Conservation (phyloP, 148 eudicot species). For the Chenopodium formosanum region DNA sequence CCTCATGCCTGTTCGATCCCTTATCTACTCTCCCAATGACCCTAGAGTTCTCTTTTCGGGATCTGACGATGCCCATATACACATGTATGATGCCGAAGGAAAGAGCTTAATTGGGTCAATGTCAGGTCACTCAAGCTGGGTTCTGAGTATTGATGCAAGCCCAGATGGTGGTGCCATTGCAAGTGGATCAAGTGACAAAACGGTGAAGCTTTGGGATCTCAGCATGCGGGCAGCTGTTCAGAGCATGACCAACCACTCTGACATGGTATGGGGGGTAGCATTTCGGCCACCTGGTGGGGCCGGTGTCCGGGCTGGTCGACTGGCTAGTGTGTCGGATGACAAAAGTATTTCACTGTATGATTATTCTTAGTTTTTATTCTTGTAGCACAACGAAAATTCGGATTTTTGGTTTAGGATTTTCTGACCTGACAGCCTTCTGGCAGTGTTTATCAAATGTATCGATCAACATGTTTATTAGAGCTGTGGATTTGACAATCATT, state of each 20-base stretch:
- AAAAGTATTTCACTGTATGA: slow-evolving; percentile 78
- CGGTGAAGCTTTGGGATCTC: slow-evolving; percentile 90
- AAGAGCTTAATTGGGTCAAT: slow-evolving; percentile 68
- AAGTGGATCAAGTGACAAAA: slow-evolving; percentile 86
- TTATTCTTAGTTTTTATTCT: slow-evolving; percentile 42
- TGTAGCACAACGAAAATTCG: neutral
- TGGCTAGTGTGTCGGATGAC: slow-evolving; percentile 91
- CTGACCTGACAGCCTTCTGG: slow-evolving; percentile 2
- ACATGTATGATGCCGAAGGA: slow-evolving; percentile 83
- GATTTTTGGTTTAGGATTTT: slow-evolving; percentile 12
- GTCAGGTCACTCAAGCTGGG: slow-evolving; percentile 95
- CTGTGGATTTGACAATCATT: slow-evolving; percentile 5
- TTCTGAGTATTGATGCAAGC: slow-evolving; percentile 75
- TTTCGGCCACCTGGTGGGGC: slow-evolving; percentile 64
- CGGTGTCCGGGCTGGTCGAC: slow-evolving; percentile 60
- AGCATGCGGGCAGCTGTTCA: slow-evolving; percentile 82
- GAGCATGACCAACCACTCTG: slow-evolving; percentile 71
- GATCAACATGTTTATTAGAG: neutral
- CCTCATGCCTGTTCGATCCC: slow-evolving; percentile 82
- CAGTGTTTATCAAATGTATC: slow-evolving; percentile 8
- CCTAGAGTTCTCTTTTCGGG: slow-evolving; percentile 74
- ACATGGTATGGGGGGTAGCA: slow-evolving; percentile 94
- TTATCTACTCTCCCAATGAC: slow-evolving; percentile 62
- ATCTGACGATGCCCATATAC: slow-evolving; percentile 79
- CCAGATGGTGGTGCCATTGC: slow-evolving; percentile 88